Evolutionary conservation across 345 rosid genomes (phyloP).

Genomic region (Boechera stricta): DNA sequence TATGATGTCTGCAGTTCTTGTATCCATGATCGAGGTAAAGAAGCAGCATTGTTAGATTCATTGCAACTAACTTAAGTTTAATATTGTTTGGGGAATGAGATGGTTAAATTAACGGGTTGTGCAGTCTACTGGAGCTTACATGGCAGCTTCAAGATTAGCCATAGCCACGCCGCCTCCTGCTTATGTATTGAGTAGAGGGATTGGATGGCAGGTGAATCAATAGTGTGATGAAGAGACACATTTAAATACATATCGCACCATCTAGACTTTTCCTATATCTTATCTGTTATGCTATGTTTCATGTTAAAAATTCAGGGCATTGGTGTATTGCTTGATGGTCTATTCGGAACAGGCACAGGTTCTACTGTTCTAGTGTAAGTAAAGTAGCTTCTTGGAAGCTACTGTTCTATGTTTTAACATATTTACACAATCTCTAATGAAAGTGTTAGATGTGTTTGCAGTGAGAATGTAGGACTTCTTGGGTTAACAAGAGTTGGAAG

Average conservation of each 20-base stretch:
- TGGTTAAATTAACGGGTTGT: neutral
- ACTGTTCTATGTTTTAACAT: neutral
- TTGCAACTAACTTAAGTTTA: conserved; percentile 1
- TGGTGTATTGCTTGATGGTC: conserved; percentile 88
- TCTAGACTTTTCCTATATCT: neutral
- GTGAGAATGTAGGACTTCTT: conserved; percentile 96
- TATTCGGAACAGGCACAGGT: conserved; percentile 93
- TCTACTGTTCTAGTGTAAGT: conserved; percentile 94
- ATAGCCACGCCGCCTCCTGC: conserved; percentile 99
- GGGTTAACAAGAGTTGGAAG: conserved; percentile 97
- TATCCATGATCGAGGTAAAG: conserved; percentile 90
- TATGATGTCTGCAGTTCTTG: conserved; percentile 94
- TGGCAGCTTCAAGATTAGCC: conserved; percentile 94
- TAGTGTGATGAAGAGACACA: neutral
- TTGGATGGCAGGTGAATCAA: conserved; percentile 91
- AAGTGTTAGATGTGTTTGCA: conserved; percentile 43
- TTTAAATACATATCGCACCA: neutral
- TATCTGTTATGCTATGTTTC: neutral
- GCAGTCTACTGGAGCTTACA: conserved; percentile 95
- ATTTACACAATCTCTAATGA: neutral
- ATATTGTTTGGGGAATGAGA: neutral
- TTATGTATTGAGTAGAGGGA: conserved; percentile 91
- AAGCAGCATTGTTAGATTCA: neutral
- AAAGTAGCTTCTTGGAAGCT: neutral
- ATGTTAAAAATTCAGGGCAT: conserved; percentile 61